phyloP scores from a whole-genome alignment of 1,139 yeast genomes.

The Pneumocystis carinii region DNA sequence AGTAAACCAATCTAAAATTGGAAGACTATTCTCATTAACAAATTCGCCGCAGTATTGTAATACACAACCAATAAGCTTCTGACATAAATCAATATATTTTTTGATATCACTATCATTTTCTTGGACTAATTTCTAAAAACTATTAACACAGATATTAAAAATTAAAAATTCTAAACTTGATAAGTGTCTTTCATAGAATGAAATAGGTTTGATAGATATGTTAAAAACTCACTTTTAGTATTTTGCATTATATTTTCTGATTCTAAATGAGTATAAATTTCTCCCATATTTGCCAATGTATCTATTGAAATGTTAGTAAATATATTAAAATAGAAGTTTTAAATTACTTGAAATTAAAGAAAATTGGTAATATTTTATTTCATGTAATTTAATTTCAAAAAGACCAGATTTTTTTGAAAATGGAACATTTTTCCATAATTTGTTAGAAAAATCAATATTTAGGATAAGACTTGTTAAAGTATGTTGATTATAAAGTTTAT shows the following conservation, averaged over 20 bases:
- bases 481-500: not conserved
- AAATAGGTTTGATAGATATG: not conserved
- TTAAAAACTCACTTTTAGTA: not conserved
- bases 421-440: not conserved
- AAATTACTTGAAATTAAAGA: not conserved
- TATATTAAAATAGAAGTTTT: not conserved
- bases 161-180: not conserved
- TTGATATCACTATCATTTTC: not conserved
- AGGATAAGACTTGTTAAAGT: not conserved
- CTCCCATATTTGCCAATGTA: not conserved
- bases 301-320: not conserved
- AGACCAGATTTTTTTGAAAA: not conserved
- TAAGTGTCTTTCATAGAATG: not conserved
- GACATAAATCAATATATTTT: constrained; percentile 2
- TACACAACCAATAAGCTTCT: constrained; percentile 5
- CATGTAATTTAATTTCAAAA: not conserved
- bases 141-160: not conserved
- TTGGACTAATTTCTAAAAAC: not conserved
- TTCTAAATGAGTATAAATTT: not conserved
- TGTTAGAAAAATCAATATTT: not conserved
- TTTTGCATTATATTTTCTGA: not conserved
- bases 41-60: constrained; percentile 7
- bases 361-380: not conserved
- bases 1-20: constrained; percentile 4
- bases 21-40: constrained; percentile 4